phyloP scores from a whole-genome alignment of 495 filamentous ascomycete species.

The Penicillium angulare region DNA sequence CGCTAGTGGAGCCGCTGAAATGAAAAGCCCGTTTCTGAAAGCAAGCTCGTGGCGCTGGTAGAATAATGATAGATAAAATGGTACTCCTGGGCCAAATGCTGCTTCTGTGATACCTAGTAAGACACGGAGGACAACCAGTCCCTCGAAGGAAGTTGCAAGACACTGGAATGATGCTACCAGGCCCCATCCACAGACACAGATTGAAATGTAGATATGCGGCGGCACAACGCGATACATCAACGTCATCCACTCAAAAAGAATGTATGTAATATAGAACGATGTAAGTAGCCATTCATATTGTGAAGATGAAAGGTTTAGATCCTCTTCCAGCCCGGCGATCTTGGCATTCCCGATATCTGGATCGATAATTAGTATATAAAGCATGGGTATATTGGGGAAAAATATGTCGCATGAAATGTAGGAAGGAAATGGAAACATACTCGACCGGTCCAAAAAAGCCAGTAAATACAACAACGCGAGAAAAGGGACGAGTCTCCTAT shows the following conservation, averaged over 20 bases:
- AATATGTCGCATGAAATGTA: too few relatives aligned
- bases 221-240: constrained; percentile 58
- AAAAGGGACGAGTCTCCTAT: constrained; percentile 73
- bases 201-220: constrained; percentile 56
- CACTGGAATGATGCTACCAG: constrained; percentile 70
- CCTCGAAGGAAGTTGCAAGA: constrained; percentile 53
- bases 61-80: constrained; percentile 63
- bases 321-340: constrained; percentile 67
- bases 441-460: constrained; percentile 75
- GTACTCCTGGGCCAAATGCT: constrained; percentile 60
- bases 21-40: constrained; percentile 58
- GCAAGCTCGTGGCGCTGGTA: constrained; percentile 62
- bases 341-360: constrained; percentile 78
- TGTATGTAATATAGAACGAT: constrained; percentile 69
- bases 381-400: not conserved
- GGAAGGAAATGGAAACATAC: constrained; percentile 40
- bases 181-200: constrained; percentile 51
- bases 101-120: constrained; percentile 60
- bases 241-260: constrained; percentile 72
- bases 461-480: constrained; percentile 80
- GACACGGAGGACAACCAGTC: constrained; percentile 43
- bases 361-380: not conserved
- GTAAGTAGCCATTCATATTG: constrained; percentile 69
- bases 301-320: constrained; percentile 55
- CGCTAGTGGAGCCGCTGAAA: constrained; percentile 61